A percentile compares a stretch with the other conserved stretches of the same genome.
Evolutionary conservation across 331 rosid genomes (phyloP).

Genomic region (Erythrophleum ivorense): DNA sequence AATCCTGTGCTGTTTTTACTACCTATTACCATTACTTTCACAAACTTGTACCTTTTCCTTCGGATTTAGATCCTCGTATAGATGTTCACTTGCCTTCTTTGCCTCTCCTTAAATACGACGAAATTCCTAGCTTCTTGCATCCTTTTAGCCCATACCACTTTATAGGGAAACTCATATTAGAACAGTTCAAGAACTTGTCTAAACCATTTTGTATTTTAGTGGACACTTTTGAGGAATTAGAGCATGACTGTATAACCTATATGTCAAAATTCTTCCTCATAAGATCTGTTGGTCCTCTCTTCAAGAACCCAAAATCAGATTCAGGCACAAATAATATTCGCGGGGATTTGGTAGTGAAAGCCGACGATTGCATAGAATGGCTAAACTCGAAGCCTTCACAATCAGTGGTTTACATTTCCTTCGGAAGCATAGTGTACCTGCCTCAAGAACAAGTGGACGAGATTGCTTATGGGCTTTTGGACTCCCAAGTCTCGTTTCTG

Average conservation of each 20-base stretch:
- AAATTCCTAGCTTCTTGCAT: conserved; percentile 66
- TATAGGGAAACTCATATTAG: conserved; percentile 50
- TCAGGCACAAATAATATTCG: conserved; percentile 20
- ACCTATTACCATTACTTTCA: conserved; percentile 55
- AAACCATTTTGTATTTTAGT: conserved; percentile 64
- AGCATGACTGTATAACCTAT: conserved; percentile 43
- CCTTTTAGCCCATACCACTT: conserved; percentile 35
- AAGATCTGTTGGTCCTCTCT: conserved; percentile 67
- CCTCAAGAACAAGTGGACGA: conserved; percentile 73
- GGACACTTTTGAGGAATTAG: conserved; percentile 71
- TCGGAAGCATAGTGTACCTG: conserved; percentile 64
- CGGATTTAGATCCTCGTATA: conserved; percentile 47
- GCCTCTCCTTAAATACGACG: conserved; percentile 55
- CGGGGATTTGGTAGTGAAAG: conserved; percentile 53
- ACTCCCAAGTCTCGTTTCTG: conserved; percentile 56
- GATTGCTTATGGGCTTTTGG: conserved; percentile 63
- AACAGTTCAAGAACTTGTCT: conserved; percentile 60
- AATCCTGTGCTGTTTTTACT: conserved; percentile 65
- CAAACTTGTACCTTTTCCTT: conserved; percentile 55
- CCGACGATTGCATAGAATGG: conserved; percentile 70
- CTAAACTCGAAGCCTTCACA: conserved; percentile 43
- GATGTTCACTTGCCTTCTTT: conserved; percentile 57
- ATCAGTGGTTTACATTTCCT: conserved; percentile 73
- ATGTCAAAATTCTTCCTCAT: conserved; percentile 43
- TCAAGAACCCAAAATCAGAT: conserved; percentile 43